Conservation (phyloP, 805 yeast species). For the Saccharomycopsis oosterbeekiorum region DNA sequence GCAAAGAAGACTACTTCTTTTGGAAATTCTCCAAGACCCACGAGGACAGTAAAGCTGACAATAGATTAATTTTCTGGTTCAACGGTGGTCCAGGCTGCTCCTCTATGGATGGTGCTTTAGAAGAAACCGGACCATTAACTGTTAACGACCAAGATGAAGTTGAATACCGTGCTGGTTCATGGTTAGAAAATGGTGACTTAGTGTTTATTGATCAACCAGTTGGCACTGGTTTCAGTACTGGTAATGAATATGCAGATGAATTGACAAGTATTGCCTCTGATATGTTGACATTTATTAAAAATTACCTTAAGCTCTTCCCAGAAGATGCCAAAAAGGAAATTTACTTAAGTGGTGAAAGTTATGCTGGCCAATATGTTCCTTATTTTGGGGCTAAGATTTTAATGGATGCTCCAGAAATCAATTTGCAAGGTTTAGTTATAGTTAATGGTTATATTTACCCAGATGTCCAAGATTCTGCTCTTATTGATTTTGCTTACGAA, state of each 20-base stretch:
- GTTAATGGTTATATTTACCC: conserved; percentile 97
- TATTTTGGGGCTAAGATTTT: conserved; percentile 62
- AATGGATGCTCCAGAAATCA: conserved; percentile 22
- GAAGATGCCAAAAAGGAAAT: conserved; percentile 55
- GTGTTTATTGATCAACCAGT: conserved; percentile 90
- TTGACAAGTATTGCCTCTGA: conserved; percentile 49
- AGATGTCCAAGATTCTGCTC: conserved; percentile 44
- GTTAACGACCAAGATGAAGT: conserved; percentile 39
- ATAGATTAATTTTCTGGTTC: conserved; percentile 69
- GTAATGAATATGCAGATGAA: conserved; percentile 41
- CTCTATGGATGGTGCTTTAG: conserved; percentile 91
- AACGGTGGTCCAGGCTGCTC: conserved; percentile 99
- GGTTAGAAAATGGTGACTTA: conserved; percentile 73
- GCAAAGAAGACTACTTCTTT: conserved; percentile 56
- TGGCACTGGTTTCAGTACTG: conserved; percentile 82
- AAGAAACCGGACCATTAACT: conserved; percentile 87
- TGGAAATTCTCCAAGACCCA: conserved; percentile 46
- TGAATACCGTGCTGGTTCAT: conserved; percentile 57
- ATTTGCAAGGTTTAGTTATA: conserved; percentile 59
- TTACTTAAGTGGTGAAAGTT: conserved; percentile 87
- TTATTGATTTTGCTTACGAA: conserved; percentile 11
- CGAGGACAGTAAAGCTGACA: conserved; percentile 15
- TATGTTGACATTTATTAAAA: conserved; percentile 53
- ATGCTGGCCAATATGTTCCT: conserved; percentile 95
- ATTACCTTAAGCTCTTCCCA: conserved; percentile 65